phyloP scores from a whole-genome alignment of 371 early-diverging fungal genomes.

The Mucor circinelloides region DNA sequence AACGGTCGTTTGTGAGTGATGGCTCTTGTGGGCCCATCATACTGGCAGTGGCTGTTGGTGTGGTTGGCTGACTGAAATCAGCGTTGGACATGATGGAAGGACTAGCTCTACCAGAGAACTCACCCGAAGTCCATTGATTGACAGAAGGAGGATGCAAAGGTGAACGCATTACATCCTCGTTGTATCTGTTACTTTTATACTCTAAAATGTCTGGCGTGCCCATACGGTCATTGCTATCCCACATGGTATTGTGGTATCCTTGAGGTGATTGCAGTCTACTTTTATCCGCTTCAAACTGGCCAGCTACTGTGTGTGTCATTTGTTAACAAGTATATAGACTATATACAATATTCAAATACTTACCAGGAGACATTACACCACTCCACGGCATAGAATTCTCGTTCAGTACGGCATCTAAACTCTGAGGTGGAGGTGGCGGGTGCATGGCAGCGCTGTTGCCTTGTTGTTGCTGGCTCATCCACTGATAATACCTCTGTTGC shows the following conservation, averaged over 20 bases:
- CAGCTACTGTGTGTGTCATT: background rate
- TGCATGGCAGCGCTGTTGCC: background rate
- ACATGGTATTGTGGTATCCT: background rate
- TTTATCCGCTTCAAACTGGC: constrained; percentile 1
- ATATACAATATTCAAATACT: background rate
- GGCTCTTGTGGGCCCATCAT: background rate
- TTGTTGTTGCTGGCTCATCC: constrained; percentile 30
- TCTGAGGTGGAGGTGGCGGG: constrained; percentile 10
- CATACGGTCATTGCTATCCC: background rate
- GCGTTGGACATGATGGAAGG: constrained; percentile 2
- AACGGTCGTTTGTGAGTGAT: constrained; percentile 23
- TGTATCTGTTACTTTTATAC: background rate
- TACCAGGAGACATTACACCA: constrained; percentile 15
- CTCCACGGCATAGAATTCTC: constrained; percentile 30
- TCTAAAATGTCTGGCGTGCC: background rate
- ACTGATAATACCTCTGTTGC: constrained; percentile 35
- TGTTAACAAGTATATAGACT: background rate
- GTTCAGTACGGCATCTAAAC: constrained; percentile 35
- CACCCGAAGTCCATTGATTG: background rate
- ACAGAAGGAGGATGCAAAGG: background rate
- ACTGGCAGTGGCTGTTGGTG: constrained; percentile 4
- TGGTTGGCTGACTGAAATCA: constrained; percentile 8
- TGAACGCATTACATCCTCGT: background rate
- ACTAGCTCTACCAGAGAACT: constrained; percentile 11
- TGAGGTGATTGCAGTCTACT: constrained; percentile 16